Evolutionary conservation across 2,329 filamentous ascomycete genomes (phyloP), one percentile per base, ranked within the genome.

Genomic region (Trichoderma gracile): DNA sequence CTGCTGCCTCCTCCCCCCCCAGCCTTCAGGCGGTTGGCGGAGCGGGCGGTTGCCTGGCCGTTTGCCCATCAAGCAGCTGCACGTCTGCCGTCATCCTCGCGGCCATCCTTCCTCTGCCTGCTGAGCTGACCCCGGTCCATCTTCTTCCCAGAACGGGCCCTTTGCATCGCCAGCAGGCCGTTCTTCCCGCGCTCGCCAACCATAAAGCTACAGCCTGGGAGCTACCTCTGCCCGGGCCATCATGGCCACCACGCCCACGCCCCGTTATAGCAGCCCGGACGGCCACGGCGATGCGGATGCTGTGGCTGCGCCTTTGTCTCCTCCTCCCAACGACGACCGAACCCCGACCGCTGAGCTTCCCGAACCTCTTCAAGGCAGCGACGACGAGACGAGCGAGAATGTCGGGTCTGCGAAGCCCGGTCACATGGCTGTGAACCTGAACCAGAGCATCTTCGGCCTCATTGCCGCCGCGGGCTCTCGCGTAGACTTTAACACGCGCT

Each of bases 401-500:
- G 77, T 81, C 49, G 69, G 77, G 5, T 76, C 80, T 2, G 74
- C 71, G 9, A 79, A 81, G 64, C 78, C 77, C 43, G 77, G 79
- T 15, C 79, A 81, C 67, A 80, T 84, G 74, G 82, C 84, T 65
- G 80, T 86, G 77, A 92, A 93, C 72, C 92, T 96, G 88, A 95
- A 97, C 76, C 93, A 97, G 81, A 96, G 92, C 68, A 89, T 98
- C 63, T 96, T 97, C 75, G 93, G 92, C 61, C 86, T 98, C 78
- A 93, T 98, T 69, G 91, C 93, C 7, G 92, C 92, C 17, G 92
- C 92, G 43, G 92, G 93, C 7, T 93, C 92, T 33, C 87, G 87
- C 65, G 88, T 90, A 58, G 90, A 96, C 77, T 93, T 96, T 73
- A 89, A 91, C 75, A 85, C 90, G 65, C 86, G 90, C 43, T 94